These are phyloP conservation scores for Coffea humblotiana DNA, from an alignment of 305 asterid genomes.

Conservation along the genomic window DNA sequence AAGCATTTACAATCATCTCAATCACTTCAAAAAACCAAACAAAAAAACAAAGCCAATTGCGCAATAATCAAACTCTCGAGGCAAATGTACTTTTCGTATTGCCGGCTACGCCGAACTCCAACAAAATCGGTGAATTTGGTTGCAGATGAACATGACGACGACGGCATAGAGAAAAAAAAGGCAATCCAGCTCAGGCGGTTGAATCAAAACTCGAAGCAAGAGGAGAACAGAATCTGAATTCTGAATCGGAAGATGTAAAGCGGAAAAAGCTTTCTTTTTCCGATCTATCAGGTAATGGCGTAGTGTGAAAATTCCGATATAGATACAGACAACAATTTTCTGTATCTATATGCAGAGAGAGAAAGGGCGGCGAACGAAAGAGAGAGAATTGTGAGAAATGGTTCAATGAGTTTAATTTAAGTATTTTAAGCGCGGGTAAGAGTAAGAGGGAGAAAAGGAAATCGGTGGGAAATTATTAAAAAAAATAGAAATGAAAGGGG, in stretches of 20 bases:
- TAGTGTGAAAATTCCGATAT: not conserved
- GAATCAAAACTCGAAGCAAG: no score
- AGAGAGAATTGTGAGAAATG: not conserved
- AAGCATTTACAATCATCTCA: not conserved
- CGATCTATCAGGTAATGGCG: no score
- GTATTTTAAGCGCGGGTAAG: slow-evolving; percentile 20
- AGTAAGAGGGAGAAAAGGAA: slow-evolving; percentile 1
- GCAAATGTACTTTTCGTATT: no score
- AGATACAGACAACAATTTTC: slow-evolving; percentile 2
- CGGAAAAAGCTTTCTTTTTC: no score
- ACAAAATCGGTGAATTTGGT: not conserved
- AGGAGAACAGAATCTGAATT: not conserved
- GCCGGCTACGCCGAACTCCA: not conserved
- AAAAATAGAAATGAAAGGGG: not conserved
- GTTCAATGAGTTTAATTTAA: not conserved
- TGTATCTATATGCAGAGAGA: not conserved
- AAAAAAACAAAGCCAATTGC: not conserved
- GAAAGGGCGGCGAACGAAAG: not conserved
- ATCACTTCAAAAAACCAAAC: not conserved
- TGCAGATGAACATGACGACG: not conserved
- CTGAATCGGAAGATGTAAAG: slow-evolving; percentile 8
- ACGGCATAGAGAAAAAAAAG: no score
- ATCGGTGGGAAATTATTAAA: slow-evolving; percentile 21
- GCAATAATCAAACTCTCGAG: not conserved
- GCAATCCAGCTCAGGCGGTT: no score